Base-by-base conservation (phyloP, 345 rosid genomes). In the Arabidopsis arenosa region DNA sequence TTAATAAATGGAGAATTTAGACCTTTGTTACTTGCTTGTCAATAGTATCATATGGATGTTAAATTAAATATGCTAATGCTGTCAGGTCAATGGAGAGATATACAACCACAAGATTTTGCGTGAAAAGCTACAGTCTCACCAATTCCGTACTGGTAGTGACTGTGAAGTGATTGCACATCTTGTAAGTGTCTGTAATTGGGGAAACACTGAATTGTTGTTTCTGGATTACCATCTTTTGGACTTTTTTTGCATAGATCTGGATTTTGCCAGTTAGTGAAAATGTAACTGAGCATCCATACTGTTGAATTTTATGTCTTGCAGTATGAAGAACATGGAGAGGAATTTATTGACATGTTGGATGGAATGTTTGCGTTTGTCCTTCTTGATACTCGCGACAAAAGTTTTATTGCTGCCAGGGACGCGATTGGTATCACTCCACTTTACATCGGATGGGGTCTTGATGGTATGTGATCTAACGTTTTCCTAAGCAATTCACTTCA, bases 351-450 rank as follows among this genome's bases (percentile, higher is more conserved):
- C 81, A 88, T 88, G 96, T 75, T 90, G 82, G 96, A 90, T 74
- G 96, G 93, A 44, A 88, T 90, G 96, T 90, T 90, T 83, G 89
- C 93, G 7, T 90, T 90, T 75, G 96, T 90, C 30, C 89, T 90
- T 68, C 91, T 88, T 33, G 88, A 90, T 70, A 84, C 90, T 14
- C 90, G 84, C 10, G 89, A 88, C 82, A 88, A 84, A 77, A 88
- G 90, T 80, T 90, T 85, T 73, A 84, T 88, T 61, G 96, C 90
- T 64, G 93, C 93, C 40, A 84, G 93, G 58, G 96, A 90, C 69
- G 90, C 93, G 61, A 80, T 90, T 51, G 93, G 96, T 63, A 81
- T 90, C 61, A 83, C 86, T 17, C 93, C 96, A 7, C 85, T 90
- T 15, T 90, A 90, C 84, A 80, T 88, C 60, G 96, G 96, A 17